Evolutionary conservation across 2,329 filamentous ascomycete genomes (phyloP), one percentile per base, ranked within the genome.

Genomic region (Cladosporium sp.): DNA sequence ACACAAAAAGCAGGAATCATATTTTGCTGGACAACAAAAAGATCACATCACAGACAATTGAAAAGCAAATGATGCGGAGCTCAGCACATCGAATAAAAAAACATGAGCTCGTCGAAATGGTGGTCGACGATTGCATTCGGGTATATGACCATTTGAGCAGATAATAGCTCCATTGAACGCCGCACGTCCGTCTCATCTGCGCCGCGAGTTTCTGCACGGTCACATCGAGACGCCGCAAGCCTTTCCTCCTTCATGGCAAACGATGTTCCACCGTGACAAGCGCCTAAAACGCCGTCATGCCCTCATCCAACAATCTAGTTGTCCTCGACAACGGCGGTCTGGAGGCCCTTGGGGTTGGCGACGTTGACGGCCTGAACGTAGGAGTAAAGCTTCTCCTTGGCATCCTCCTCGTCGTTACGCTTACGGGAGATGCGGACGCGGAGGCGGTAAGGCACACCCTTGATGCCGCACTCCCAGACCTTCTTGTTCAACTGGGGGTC

Each of bases 401-500:
- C 95, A 78, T 92, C 92, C 86, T 99, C 95, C 88, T 98, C 95
- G 83, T 99, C 95, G 86, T 99, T 99, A 89, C 95, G 92, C 90
- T 96, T 96, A 85, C 95, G 92, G 80, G 93, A 97, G 85, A 99
- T 97, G 85, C 96, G 93, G 80, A 99, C 89, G 79, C 95, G 94
- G 77, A 99, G 88, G 84, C 96, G 91, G 91, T 90, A 98, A 75
- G 94, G 92, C 75, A 97, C 93, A 79, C 95, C 96, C 91, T 98
- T 99, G 87, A 99, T 89, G 83, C 95, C 95, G 80, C 90, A 87
- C 86, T 99, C 95, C 95, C 95, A 99, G 82, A 99, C 94, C 89
- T 99, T 98, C 92, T 99, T 99, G 91, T 99, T 99, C 79, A 99
- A 86, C 86, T 95, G 91, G 79, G 95, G 95, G 88, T 99, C 95